Conservation (phyloP, 2,329 filamentous ascomycete species). For the Calcarisporium arbuscula region DNA sequence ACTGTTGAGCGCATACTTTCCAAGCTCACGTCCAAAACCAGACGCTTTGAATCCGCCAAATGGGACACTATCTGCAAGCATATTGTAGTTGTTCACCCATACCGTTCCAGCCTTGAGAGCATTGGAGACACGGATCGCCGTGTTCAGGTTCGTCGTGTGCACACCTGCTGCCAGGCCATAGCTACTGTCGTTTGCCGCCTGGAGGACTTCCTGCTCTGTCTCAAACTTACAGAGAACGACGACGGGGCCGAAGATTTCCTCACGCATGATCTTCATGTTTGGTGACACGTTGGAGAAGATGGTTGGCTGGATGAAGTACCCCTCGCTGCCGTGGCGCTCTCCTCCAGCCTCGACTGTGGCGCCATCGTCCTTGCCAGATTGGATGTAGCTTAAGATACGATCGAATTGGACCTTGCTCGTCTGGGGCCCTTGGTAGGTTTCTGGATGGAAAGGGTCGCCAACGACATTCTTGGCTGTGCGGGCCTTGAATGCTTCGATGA, state of each 20-base stretch:
- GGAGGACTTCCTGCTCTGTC: constrained; percentile 41
- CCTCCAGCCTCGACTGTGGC: constrained; percentile 65
- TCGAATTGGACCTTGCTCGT: constrained; percentile 58
- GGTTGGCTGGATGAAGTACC: constrained; percentile 65
- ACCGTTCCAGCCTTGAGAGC: constrained; percentile 61
- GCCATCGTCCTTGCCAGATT: constrained; percentile 70
- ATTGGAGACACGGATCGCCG: constrained; percentile 36
- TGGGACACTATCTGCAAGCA: constrained; percentile 18
- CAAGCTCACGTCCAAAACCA: constrained; percentile 25
- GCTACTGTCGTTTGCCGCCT: constrained; percentile 43
- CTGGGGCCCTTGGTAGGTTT: constrained; percentile 30
- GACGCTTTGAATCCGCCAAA: constrained; percentile 29
- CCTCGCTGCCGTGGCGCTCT: constrained; percentile 39
- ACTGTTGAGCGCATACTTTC: constrained; percentile 23
- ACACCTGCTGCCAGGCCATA: constrained; percentile 26
- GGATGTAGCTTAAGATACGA: constrained; percentile 9
- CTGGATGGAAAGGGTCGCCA: constrained; percentile 12
- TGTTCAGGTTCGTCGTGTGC: constrained; percentile 20
- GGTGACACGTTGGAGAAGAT: constrained; percentile 49
- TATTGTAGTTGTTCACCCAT: constrained; percentile 44
- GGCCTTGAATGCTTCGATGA: constrained; percentile 34
- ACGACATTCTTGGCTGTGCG: constrained; percentile 26
- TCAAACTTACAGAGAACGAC: constrained; percentile 41
- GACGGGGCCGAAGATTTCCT: constrained; percentile 22
- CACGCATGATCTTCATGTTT: constrained; percentile 11